Evolutionary conservation across 1,139 yeast species (phyloP).

Genomic region (Yamadazyma sp.): DNA sequence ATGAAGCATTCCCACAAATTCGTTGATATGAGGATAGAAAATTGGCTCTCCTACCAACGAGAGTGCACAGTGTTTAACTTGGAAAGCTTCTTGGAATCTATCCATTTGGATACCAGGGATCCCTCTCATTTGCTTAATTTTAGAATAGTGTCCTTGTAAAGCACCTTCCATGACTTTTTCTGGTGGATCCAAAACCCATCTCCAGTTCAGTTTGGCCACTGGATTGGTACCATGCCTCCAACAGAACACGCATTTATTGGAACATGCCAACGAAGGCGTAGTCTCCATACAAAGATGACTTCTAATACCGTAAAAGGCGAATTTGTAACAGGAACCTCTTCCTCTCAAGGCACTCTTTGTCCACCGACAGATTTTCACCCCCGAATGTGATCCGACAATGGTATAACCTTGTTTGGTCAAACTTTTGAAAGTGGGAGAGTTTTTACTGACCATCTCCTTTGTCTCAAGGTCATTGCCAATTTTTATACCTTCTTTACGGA

Average conservation of each 20-base stretch:
- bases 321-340: constrained; percentile 91
- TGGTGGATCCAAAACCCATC: constrained; percentile 94
- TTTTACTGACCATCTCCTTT: constrained; percentile 87
- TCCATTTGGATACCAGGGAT: constrained; percentile 93
- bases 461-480: constrained; percentile 27
- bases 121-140: constrained; percentile 92
- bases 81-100: constrained; percentile 86
- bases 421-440: constrained; percentile 86
- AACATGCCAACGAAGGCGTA: constrained; percentile 90
- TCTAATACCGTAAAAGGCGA: constrained; percentile 85
- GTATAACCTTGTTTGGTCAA: constrained; percentile 92
- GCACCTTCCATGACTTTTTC: constrained; percentile 84
- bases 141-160: constrained; percentile 81
- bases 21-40: constrained; percentile 87
- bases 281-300: constrained; percentile 96
- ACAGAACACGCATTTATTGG: constrained; percentile 93
- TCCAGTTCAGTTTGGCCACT: constrained; percentile 87
- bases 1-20: constrained; percentile 78
- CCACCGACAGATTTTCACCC: constrained; percentile 96
- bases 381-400: constrained; percentile 91
- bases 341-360: constrained; percentile 93
- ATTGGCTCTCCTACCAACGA: constrained; percentile 95
- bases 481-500: constrained; percentile 34
- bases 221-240: constrained; percentile 99
- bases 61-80: constrained; percentile 86